Percentiles rank a stretch among this genome's conserved stretches.
Conservation (phyloP, 108 stramenopile species). For the Epithemia pelagica region DNA sequence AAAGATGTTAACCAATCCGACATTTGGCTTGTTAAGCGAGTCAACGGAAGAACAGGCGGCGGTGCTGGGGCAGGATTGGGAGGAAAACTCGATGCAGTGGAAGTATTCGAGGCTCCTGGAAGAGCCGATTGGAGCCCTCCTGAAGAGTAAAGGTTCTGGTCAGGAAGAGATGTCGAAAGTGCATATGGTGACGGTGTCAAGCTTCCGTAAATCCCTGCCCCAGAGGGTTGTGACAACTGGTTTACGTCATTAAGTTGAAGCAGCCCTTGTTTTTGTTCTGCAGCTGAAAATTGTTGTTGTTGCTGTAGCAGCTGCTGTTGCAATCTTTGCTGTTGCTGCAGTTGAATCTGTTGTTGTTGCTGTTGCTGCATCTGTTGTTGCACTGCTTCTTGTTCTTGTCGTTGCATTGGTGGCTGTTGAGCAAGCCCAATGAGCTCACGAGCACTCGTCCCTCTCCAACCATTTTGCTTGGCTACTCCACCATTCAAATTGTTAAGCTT, state of each 20-base stretch:
- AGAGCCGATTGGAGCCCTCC: background rate
- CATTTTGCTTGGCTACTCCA: background rate
- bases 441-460: background rate
- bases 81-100: background rate
- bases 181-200: background rate
- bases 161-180: background rate
- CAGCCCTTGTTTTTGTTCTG: too few species aligned
- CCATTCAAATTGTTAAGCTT: constrained; percentile 6
- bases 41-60: constrained; percentile 9
- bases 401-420: background rate
- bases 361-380: background rate
- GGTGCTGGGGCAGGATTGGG: background rate
- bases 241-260: too few species aligned
- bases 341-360: background rate
- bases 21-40: constrained; percentile 27
- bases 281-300: background rate
- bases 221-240: too few species aligned
- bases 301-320: background rate
- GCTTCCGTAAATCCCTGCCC: background rate
- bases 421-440: background rate
- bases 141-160: background rate
- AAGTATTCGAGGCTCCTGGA: background rate
- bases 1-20: constrained; percentile 48
- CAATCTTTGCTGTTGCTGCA: background rate
- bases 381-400: background rate